phyloP scores from a whole-genome alignment of 306 rosid species.

The Citrullus mucosospermus region DNA sequence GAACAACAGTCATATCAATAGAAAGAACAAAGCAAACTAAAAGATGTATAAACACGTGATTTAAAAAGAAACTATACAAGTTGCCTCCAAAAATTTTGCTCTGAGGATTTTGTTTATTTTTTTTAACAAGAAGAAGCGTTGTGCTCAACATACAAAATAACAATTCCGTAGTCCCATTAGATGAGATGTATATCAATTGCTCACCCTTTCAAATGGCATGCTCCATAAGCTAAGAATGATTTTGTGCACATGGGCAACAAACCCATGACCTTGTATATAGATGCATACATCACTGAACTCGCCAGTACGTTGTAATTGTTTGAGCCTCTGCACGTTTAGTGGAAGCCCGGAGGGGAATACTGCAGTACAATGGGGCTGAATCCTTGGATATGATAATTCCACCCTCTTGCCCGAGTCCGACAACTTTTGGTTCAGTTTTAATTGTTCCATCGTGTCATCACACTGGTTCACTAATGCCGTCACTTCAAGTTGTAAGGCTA shows the following conservation, averaged over 20 bases:
- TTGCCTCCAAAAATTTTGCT: neutral
- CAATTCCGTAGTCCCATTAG: neutral
- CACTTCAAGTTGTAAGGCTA: constrained; percentile 66
- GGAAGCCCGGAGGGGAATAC: constrained; percentile 63
- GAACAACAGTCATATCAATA: neutral
- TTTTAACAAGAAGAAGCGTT: neutral
- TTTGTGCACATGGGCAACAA: constrained; percentile 52
- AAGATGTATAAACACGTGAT: neutral
- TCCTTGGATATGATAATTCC: constrained; percentile 50
- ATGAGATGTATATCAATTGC: constrained; percentile 3
- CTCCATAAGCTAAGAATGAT: constrained; percentile 91
- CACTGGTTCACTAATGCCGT: constrained; percentile 68
- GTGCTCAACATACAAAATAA: neutral
- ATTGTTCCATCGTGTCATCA: constrained; percentile 47
- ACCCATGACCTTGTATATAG: constrained; percentile 48
- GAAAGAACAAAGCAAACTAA: neutral
- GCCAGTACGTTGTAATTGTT: constrained; percentile 43
- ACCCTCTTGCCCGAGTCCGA: constrained; percentile 37
- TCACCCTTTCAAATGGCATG: constrained; percentile 78
- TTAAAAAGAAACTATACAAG: neutral
- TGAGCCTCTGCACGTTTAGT: constrained; percentile 33
- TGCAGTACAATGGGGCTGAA: constrained; percentile 37
- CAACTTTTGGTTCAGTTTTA: constrained; percentile 41
- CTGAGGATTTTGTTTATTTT: neutral
- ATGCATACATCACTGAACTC: constrained; percentile 61